Evolutionary conservation across 2,329 filamentous ascomycete species (phyloP).

Genomic region (Hypoxylon sp.): DNA sequence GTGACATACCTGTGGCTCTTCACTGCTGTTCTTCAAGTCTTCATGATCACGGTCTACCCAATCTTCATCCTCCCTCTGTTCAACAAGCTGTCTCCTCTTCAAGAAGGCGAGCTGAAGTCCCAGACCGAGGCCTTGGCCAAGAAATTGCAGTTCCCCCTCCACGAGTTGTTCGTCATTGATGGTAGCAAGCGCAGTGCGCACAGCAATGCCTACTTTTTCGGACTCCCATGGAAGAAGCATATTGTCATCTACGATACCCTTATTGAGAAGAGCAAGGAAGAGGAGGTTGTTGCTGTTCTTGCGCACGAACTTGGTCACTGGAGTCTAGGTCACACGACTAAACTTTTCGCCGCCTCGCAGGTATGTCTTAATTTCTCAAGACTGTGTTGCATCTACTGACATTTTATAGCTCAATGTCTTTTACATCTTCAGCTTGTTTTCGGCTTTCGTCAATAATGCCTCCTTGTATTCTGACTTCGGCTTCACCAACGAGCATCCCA

Average conservation of each 20-base stretch:
- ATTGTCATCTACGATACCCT: slow-evolving; percentile 99
- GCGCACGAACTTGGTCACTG: slow-evolving; percentile 97
- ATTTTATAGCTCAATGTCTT: slow-evolving; percentile 81
- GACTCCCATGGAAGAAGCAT: slow-evolving; percentile 99
- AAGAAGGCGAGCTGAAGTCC: slow-evolving; percentile 87
- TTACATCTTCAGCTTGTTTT: slow-evolving; percentile 96
- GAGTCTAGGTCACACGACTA: slow-evolving; percentile 94
- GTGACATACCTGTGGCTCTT: slow-evolving; percentile 99
- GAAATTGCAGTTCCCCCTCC: slow-evolving; percentile 88
- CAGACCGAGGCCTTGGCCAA: slow-evolving; percentile 85
- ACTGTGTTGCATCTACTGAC: slow-evolving; percentile 42
- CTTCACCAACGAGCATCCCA: slow-evolving; percentile 82
- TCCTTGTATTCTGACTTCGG: slow-evolving; percentile 93
- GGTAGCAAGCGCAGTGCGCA: slow-evolving; percentile 88
- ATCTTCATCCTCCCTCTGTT: slow-evolving; percentile 94
- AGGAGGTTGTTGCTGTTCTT: slow-evolving; percentile 93
- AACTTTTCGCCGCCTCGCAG: slow-evolving; percentile 86
- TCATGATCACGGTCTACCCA: slow-evolving; percentile 95
- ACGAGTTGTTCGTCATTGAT: slow-evolving; percentile 94
- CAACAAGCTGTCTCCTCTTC: slow-evolving; percentile 95
- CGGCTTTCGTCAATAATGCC: slow-evolving; percentile 94
- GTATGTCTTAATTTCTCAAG: slow-evolving; percentile 54
- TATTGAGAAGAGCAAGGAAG: slow-evolving; percentile 90
- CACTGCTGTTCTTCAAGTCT: slow-evolving; percentile 85
- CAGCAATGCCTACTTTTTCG: slow-evolving; percentile 95